phyloP scores from a whole-genome alignment of 805 yeast species.

The Spathaspora boniae region DNA sequence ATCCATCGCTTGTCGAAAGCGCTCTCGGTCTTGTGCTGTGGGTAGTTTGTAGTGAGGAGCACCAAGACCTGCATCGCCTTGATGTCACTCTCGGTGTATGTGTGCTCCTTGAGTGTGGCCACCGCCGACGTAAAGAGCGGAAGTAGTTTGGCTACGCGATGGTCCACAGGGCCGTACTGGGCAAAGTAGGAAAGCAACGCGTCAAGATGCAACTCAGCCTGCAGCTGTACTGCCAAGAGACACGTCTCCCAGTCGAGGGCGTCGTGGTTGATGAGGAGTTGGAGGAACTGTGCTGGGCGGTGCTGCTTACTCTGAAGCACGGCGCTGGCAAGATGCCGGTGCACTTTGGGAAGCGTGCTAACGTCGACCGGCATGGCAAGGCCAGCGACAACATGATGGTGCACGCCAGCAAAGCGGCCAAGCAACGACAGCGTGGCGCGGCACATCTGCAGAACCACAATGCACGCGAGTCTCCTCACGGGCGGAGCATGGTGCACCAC shows the following conservation, averaged over 20 bases:
- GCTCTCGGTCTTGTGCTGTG: neutral
- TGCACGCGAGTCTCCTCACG: neutral
- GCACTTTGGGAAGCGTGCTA: neutral
- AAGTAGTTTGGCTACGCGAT: neutral
- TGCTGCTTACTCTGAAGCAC: neutral
- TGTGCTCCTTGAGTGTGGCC: neutral
- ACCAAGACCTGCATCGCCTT: constrained; percentile 11
- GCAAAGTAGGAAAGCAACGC: neutral
- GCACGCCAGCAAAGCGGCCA: neutral
- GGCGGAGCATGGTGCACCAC: too few species aligned
- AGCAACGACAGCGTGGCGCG: neutral
- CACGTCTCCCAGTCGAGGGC: neutral
- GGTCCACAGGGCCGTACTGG: neutral
- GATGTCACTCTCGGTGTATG: constrained; percentile 6
- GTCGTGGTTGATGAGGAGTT: neutral
- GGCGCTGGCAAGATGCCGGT: neutral
- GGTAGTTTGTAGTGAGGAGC: constrained; percentile 12
- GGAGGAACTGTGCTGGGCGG: neutral
- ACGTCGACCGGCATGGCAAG: neutral
- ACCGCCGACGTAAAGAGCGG: neutral
- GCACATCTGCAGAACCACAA: neutral
- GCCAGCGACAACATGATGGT: constrained; percentile 1
- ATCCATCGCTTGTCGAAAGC: neutral
- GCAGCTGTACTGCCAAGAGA: neutral
- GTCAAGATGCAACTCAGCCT: neutral